Evolutionary conservation across 805 yeast species (phyloP).

Genomic region (Wickerhamiella lipophila): DNA sequence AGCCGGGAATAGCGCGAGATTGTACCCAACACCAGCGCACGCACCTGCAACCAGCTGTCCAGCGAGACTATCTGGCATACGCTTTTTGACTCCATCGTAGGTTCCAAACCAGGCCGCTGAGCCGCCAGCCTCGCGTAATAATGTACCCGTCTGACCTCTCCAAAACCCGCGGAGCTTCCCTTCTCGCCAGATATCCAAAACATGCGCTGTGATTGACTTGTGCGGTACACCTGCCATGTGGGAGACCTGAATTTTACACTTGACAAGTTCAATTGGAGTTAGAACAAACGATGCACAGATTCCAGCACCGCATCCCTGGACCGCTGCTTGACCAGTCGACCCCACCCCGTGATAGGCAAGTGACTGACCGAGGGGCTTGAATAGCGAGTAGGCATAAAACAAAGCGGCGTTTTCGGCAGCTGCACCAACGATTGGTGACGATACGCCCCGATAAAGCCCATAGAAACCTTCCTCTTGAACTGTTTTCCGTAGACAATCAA

Average conservation of each 20-base stretch:
- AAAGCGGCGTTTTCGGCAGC: constrained; percentile 77
- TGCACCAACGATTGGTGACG: constrained; percentile 79
- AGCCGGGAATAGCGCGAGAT: constrained; percentile 70
- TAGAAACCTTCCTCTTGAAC: constrained; percentile 53
- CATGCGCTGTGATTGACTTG: constrained; percentile 26
- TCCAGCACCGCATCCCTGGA: constrained; percentile 76
- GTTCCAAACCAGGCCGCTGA: constrained; percentile 92
- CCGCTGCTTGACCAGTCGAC: constrained; percentile 34
- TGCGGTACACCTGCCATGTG: constrained; percentile 9
- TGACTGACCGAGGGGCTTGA: constrained; percentile 15
- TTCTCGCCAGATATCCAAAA: constrained; percentile 33
- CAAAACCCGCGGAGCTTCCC: constrained; percentile 66
- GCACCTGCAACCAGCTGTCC: constrained; percentile 59
- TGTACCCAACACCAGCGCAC: constrained; percentile 70
- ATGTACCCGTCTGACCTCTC: constrained; percentile 76
- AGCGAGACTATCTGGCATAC: constrained; percentile 14
- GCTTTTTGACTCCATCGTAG: constrained; percentile 43
- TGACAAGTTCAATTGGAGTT: constrained; percentile 85
- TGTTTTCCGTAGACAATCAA: constrained; percentile 53
- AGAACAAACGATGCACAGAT: constrained; percentile 66
- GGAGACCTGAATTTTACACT: constrained; percentile 72
- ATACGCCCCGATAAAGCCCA: constrained; percentile 69
- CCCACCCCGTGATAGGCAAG: constrained; percentile 12
- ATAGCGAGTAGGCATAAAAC: constrained; percentile 35
- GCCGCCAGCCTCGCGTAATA: constrained; percentile 74